These are phyloP conservation scores for Clarireedia hainanense DNA, from an alignment of 2,329 filamentous ascomycete genomes.

Conservation along the genomic window DNA sequence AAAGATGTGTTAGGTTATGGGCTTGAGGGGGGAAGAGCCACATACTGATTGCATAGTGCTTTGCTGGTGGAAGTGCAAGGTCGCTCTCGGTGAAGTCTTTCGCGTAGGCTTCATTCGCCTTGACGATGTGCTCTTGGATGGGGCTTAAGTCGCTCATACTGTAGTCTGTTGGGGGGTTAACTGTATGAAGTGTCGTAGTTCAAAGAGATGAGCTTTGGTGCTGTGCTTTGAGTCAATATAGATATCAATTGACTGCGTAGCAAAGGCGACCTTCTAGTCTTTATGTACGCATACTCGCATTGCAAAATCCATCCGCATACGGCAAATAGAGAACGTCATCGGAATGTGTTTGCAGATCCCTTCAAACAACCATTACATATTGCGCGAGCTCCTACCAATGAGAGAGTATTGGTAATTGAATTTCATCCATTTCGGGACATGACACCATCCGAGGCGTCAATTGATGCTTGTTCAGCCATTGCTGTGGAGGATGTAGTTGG, in stretches of 20 bases:
- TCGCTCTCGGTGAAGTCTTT: slow-evolving; percentile 56
- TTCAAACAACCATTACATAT: too few relatives aligned
- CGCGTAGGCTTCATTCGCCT: slow-evolving; percentile 50
- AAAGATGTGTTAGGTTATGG: slow-evolving; percentile 7
- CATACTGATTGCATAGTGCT: slow-evolving; percentile 58
- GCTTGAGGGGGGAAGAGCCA: slow-evolving; percentile 13
- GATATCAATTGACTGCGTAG: neutral
- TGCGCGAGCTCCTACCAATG: too few relatives aligned
- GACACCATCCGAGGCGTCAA: too few relatives aligned
- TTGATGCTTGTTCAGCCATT: too few relatives aligned
- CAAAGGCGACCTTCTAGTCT: neutral
- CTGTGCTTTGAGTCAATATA: neutral
- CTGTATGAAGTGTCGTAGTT: too few relatives aligned
- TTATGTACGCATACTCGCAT: too few relatives aligned
- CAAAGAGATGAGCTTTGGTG: neutral
- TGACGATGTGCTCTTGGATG: slow-evolving; percentile 46
- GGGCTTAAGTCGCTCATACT: slow-evolving; percentile 24
- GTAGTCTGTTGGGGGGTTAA: neutral
- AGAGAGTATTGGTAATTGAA: too few relatives aligned
- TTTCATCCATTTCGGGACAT: too few relatives aligned
- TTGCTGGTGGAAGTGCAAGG: slow-evolving; percentile 60
- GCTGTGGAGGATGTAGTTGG: too few relatives aligned
- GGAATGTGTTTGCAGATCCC: too few relatives aligned
- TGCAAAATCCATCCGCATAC: too few relatives aligned
- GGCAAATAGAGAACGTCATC: too few relatives aligned